Evolutionary conservation across 345 rosid species (phyloP).

Genomic region (Euclidium syriacum): DNA sequence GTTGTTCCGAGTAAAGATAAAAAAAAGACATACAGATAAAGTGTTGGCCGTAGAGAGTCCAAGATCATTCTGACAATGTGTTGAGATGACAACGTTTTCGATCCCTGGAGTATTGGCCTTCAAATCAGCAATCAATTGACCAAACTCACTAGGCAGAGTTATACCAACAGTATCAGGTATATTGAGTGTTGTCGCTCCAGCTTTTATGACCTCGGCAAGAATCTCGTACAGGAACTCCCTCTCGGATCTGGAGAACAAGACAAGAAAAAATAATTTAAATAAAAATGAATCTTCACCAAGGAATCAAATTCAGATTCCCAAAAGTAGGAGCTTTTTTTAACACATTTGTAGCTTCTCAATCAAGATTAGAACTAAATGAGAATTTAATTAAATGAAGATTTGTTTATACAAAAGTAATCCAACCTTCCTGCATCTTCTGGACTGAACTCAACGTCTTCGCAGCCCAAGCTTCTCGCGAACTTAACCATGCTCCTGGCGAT

Average conservation of each 20-base stretch:
- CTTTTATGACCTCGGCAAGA: constrained; percentile 90
- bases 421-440: constrained; percentile 99
- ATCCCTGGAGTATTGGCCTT: constrained; percentile 89
- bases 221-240: constrained; percentile 73
- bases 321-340: constrained; percentile 25
- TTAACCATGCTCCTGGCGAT: constrained; percentile 70
- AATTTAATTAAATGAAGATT: not conserved
- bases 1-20: not conserved
- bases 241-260: constrained; percentile 52
- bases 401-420: constrained; percentile 16
- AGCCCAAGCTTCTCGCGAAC: constrained; percentile 79
- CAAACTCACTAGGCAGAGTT: constrained; percentile 72
- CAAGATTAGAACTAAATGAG: constrained; percentile 4
- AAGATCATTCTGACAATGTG: constrained; percentile 99
- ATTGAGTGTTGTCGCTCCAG: constrained; percentile 91
- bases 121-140: constrained; percentile 77
- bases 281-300: constrained; percentile 4
- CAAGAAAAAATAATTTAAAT: not conserved
- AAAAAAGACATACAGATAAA: constrained; percentile 49
- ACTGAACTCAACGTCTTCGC: constrained; percentile 87
- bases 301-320: constrained; percentile 62
- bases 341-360: constrained; percentile 32
- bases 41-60: constrained; percentile 99
- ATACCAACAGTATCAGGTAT: constrained; percentile 98
- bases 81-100: constrained; percentile 77